phyloP scores from a whole-genome alignment of 2,329 filamentous ascomycete genomes.

The Beauveria rudraprayagi region DNA sequence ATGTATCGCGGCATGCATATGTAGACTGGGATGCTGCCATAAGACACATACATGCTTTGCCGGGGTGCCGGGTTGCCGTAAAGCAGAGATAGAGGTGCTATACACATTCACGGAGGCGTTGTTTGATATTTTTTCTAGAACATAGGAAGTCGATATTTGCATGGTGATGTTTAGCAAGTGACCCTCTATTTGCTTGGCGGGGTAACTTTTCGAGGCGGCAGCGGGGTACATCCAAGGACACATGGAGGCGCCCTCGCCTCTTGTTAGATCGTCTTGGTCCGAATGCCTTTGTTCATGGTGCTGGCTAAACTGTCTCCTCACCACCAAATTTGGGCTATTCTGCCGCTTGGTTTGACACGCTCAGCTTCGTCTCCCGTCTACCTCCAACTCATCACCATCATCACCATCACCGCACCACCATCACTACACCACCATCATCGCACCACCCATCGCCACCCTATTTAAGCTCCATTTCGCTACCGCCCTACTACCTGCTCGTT shows the following conservation, averaged over 20 bases:
- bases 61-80: not conserved
- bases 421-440: not conserved
- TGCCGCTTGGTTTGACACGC: not conserved
- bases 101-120: not conserved
- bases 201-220: not conserved
- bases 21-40: not conserved
- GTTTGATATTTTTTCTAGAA: not conserved
- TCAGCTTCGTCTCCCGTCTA: not conserved
- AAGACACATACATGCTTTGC: not conserved
- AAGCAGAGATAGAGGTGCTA: not conserved
- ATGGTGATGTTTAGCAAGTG: not conserved
- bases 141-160: not conserved
- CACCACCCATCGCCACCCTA: not conserved
- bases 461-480: not conserved
- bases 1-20: not conserved
- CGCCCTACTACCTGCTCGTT: not conserved
- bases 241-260: not conserved
- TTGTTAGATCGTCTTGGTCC: too few species aligned
- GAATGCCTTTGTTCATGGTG: too few species aligned
- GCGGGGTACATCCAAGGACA: not conserved
- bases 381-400: not conserved
- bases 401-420: not conserved
- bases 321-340: not conserved
- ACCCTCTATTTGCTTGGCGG: slow-evolving; percentile 6
- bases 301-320: not conserved